Base-by-base conservation (phyloP, 164 flowering plant genomes). In the Chloranthus sessilifolius region DNA sequence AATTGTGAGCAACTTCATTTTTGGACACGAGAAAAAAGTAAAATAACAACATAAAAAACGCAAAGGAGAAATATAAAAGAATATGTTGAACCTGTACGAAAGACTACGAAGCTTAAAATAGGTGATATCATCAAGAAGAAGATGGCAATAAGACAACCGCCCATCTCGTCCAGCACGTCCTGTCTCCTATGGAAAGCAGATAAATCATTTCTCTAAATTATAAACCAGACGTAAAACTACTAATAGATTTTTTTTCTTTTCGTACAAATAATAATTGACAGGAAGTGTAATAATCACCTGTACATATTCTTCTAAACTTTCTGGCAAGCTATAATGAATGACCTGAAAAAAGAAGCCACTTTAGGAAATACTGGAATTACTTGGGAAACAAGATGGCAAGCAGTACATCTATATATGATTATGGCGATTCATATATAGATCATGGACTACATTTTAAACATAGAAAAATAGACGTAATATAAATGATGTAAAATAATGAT, bases 151-250 rank as follows among this genome's bases (percentile, higher is more conserved):
- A 39, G 99, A 81, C 53, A 78, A 61, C 41, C 88, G 71, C 50
- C 95, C 97, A 77, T 89, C 95, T 40, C 99, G 81, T 42, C 99
- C 99, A 65, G 95, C 89, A 47, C 97, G 91, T 12, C 99, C 99
- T 62, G 78, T 86, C 69, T 88, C 99, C 97, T 92, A 50, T 37
- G 66, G 0, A n/a, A 43, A 58, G 42, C 24, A 12, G 44, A 50
- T 23, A 49, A 31, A 10, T 44, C 30, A 43, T 43, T 65, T 28
- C 33, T 44, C 41, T 52, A 7, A 50, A 30, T 9, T 7, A 24
- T n/a, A n/a, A n/a, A n/a, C 25, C 30, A 27, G 49, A 22, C 10
- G 43, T 26, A 33, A 15, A 38, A 37, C n/a, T 15, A 43, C 48
- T 11, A 11, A 11, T 43, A 19, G 4, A 40, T 28, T 17, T n/a